Base-by-base conservation (phyloP, 192 early-diverging fungal species). In the Lobosporangium transversale region DNA sequence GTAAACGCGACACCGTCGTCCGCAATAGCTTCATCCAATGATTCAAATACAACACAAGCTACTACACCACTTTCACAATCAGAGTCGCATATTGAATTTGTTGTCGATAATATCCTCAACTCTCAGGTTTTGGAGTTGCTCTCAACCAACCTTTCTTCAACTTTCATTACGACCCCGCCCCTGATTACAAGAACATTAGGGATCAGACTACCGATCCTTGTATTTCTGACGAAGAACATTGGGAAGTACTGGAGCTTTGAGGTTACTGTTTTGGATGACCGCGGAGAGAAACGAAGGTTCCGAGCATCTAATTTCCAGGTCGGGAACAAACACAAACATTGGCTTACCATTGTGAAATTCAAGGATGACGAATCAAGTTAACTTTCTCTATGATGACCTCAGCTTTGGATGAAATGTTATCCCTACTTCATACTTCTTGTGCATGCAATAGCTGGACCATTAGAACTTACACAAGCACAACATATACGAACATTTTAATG, bases 161-260 rank as follows among this genome's bases (percentile, higher is more conserved):
- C 95, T n/a, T 97, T 90, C 68, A 95, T 98, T 51, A 92, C 89
- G 7, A 95, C 93, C 52, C 97, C 95, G 20, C 81, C 87, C 8
- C 83, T 86, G 49, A 81, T 84, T 17, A 86, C 92, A 27, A 78
- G 90, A 26, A 93, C 93, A 0, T 85, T 98, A 8, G 97, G 95
- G 2, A 95, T 97, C 80, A 96, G 94, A 67, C 82, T 97, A 30
- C 97, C 95, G 0, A 94, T 89, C 66, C 74, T 98, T 35, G 90
- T 95, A 11, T 87, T 98, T 69, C 76, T 95, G 43, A 85, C 95
- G 43, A 97, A 97, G 83, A 95, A 95, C 66, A 75, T 93, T 42
- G 90, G 93, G 70, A 92, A 91, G 70, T 94, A 94, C 63, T 93
- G 96, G 64, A 94, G 94, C 20, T 94, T 98, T 71, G 97, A 98